Evolutionary conservation across 495 filamentous ascomycete genomes (phyloP), one percentile per base, ranked within the genome.

Genomic region (Staphylotrichum longicolle): DNA sequence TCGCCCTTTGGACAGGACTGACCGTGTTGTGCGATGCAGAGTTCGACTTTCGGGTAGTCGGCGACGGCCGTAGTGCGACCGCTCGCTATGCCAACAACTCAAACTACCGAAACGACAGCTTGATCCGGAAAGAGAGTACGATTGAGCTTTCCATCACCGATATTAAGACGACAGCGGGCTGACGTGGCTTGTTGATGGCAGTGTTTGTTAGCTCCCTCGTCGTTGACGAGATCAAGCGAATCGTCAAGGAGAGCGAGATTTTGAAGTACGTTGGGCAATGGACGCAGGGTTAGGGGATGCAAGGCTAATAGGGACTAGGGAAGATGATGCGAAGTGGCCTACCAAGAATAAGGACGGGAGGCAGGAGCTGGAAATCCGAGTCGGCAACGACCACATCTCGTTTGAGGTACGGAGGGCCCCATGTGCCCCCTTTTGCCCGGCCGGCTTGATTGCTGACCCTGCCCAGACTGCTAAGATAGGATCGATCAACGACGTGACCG

Each of bases 41-140:
- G 78, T 99, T 98, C 76, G 95, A 99, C 75, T 91, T 99, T 70
- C 88, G 94, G 52, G 89, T 90, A 33, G 82, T 97, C 39, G 90
- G 90, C 40, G 95, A 99, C 73, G 95, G 95, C n/a, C 85, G 90
- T 47, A 96, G 93, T 70, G 94, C 95, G 45, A 90, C 91, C 51
- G 91, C 93, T 11, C 88, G 95, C 69, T 99, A 99, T 76, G 95
- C 95, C 46, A 99, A 99, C 80, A 99, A 99, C 75, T 97, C 94
- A 54, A 99, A 98, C 77, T 99, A 99, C 77, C 88, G 95, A 65
- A 98, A 98, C 79, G 95, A 99, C 76, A 96, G 92, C 63, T 78
- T 99, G 66, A 98, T 99, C 71, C 89, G 95, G 64, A 99, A 98
- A 91, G 95, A 98, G 81, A 98, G 94, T 98, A 81, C 69, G 93